phyloP scores from a whole-genome alignment of 139 green algal species.

The Tetratostichococcus sp. region DNA sequence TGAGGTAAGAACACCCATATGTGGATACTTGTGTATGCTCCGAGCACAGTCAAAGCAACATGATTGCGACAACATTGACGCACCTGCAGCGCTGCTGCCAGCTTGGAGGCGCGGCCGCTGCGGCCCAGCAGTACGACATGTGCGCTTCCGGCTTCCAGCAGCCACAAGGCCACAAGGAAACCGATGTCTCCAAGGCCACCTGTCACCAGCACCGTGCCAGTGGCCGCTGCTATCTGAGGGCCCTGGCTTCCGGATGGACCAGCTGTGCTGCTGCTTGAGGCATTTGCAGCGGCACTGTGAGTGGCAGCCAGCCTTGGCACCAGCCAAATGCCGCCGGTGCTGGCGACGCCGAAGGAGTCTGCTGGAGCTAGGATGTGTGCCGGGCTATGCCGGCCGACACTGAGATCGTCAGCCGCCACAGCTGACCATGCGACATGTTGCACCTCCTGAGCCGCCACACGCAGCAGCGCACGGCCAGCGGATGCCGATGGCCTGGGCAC shows the following conservation, averaged over 20 bases:
- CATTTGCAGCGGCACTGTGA: not conserved
- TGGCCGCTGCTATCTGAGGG: not conserved
- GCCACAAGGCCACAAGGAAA: constrained; percentile 2
- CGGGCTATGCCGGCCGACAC: too few species aligned
- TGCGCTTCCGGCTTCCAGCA: not conserved
- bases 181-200: constrained; percentile 23
- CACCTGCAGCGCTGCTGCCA: not conserved
- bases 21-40: too few species aligned
- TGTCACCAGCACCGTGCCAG: constrained; percentile 8
- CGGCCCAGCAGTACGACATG: not conserved
- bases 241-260: too few species aligned
- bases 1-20: too few species aligned
- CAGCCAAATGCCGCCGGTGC: not conserved
- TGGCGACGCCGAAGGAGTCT: not conserved
- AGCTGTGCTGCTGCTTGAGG: not conserved
- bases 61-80: too few species aligned
- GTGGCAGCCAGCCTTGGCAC: not conserved
- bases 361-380: not conserved
- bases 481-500: not conserved
- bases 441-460: constrained; percentile 17
- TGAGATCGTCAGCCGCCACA: not conserved
- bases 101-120: not conserved
- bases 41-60: too few species aligned
- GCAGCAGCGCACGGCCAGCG: constrained; percentile 6
- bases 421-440: not conserved